Percentiles rank a stretch among this genome's conserved stretches.
Conservation (phyloP, 176 grass and related monocot genomes). For the Ensete glaucum region DNA sequence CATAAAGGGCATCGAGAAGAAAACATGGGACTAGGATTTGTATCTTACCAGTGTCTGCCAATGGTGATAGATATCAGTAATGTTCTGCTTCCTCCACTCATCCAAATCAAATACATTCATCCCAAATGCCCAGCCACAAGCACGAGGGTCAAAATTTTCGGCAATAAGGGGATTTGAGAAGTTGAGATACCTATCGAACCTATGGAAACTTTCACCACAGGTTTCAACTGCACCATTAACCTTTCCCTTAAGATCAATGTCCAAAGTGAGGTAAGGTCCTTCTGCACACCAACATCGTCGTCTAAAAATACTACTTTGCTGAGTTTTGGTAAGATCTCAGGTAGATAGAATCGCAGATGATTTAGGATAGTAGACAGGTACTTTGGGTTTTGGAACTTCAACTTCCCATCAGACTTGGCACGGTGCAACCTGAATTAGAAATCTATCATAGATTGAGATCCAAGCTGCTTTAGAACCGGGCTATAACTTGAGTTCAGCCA, state of each 20-base stretch:
- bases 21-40: neutral
- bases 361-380: slow-evolving; percentile 92
- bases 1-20: neutral
- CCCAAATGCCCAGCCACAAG: slow-evolving; percentile 83
- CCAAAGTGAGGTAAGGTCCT: slow-evolving; percentile 66
- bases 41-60: slow-evolving; percentile 67
- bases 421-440: slow-evolving; percentile 66
- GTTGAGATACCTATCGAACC: slow-evolving; percentile 87
- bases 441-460: slow-evolving; percentile 62
- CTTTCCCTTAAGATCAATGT: slow-evolving; percentile 72
- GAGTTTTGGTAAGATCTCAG: slow-evolving; percentile 83
- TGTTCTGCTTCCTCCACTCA: slow-evolving; percentile 93
- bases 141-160: slow-evolving; percentile 59
- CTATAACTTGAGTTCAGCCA: slow-evolving; percentile 92
- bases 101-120: slow-evolving; percentile 94
- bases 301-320: slow-evolving; percentile 81
- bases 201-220: slow-evolving; percentile 70
- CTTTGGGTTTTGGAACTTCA: slow-evolving; percentile 84
- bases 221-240: slow-evolving; percentile 87
- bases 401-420: slow-evolving; percentile 45
- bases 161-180: slow-evolving; percentile 86
- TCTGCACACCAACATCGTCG: slow-evolving; percentile 79
- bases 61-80: slow-evolving; percentile 68
- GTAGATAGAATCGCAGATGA: slow-evolving; percentile 92
- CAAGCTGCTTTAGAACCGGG: slow-evolving; percentile 85